Evolutionary conservation across 306 rosid species (phyloP).

Genomic region (Fagus sylvatica): DNA sequence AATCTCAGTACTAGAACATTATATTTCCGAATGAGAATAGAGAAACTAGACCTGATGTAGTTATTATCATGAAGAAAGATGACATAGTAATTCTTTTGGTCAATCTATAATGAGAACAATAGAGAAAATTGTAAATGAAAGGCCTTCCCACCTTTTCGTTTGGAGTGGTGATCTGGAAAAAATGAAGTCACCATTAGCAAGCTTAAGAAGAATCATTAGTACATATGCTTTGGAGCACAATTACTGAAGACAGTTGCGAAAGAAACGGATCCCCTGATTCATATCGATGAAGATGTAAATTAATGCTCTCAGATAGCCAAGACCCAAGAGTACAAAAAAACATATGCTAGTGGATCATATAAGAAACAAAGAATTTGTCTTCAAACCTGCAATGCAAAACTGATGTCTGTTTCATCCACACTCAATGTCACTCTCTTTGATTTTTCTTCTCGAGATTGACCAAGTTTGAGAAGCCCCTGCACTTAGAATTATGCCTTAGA

Average conservation of each 20-base stretch:
- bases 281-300: constrained; percentile 12
- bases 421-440: constrained; percentile 63
- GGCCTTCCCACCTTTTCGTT: constrained; percentile 19
- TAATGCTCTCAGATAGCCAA: neutral
- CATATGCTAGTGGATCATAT: neutral
- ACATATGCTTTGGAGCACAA: constrained; percentile 6
- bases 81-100: neutral
- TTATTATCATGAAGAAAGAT: neutral
- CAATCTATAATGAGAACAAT: neutral
- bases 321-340: neutral
- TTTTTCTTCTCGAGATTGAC: constrained; percentile 74
- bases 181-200: constrained; percentile 4
- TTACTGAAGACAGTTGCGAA: constrained; percentile 69
- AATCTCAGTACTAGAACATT: neutral
- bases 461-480: constrained; percentile 86
- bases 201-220: constrained; percentile 20
- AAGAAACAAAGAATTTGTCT: neutral
- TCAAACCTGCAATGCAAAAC: constrained; percentile 77
- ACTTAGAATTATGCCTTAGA: constrained; percentile 18
- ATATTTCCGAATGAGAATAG: neutral
- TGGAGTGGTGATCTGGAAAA: neutral
- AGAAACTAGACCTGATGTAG: neutral
- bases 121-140: neutral
- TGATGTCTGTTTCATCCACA: constrained; percentile 70
- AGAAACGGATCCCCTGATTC: constrained; percentile 87